Conservation (phyloP, 331 rosid genomes). For the Cucumis variabilis region DNA sequence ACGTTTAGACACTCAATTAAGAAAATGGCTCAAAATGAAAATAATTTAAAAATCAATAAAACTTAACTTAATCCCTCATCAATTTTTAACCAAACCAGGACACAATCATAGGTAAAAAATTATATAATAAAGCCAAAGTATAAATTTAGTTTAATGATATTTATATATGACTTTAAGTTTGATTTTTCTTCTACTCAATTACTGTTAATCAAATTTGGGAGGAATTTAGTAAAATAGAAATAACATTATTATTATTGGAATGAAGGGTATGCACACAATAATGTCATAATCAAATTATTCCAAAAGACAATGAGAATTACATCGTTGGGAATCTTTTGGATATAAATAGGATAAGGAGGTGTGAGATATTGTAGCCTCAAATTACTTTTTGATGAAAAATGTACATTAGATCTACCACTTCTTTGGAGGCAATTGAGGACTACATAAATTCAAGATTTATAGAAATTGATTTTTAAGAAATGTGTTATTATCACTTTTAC, state of each 20-base stretch:
- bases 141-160: no score
- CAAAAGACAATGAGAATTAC: slow-evolving; percentile 3
- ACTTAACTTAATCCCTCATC: neutral
- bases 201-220: neutral
- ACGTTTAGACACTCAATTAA: neutral
- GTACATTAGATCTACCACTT: slow-evolving; percentile 1
- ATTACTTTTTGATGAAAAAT: neutral
- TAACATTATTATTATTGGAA: neutral
- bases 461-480: neutral
- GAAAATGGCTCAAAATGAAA: neutral
- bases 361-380: slow-evolving; percentile 19
- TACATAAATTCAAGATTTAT: neutral
- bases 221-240: neutral
- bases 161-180: no score
- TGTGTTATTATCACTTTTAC: neutral
- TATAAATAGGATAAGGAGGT: slow-evolving; percentile 12
- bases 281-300: neutral
- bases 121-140: no score
- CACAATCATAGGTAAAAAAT: neutral
- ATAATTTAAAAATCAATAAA: neutral
- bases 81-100: neutral
- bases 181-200: no score
- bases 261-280: neutral
- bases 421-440: neutral
- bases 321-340: neutral